Conservation (phyloP, 2,329 filamentous ascomycete genomes). For the Aschersonia sp. region DNA sequence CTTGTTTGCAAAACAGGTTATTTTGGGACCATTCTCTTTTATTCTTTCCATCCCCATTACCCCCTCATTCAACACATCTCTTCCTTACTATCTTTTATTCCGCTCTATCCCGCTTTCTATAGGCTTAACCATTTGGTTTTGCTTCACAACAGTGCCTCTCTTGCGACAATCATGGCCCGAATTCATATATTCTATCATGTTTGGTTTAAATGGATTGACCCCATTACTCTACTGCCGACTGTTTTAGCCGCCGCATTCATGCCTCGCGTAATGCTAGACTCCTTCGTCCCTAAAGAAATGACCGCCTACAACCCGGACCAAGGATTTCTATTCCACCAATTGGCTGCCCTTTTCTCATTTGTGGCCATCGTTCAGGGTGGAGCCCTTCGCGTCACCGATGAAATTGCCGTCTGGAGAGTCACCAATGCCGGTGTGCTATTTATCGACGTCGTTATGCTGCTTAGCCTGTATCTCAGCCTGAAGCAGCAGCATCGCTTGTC, state of each 20-base stretch:
- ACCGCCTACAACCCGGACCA: background rate
- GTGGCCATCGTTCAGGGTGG: background rate
- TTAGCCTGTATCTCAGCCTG: background rate
- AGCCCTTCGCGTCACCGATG: background rate
- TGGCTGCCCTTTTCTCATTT: background rate
- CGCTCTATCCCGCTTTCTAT: background rate
- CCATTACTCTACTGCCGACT: background rate
- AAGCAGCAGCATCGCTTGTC: background rate
- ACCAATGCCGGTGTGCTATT: background rate
- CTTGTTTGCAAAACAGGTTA: background rate
- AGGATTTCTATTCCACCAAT: background rate
- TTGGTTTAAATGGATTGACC: background rate
- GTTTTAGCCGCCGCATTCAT: background rate
- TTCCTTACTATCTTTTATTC: background rate
- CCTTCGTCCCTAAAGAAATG: background rate
- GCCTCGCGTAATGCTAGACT: background rate
- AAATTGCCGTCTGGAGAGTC: background rate
- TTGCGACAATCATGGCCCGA: background rate
- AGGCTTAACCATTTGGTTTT: background rate
- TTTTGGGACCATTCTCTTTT: background rate
- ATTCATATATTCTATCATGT: background rate
- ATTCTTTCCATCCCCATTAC: background rate
- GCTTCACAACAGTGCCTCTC: background rate
- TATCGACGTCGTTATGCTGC: background rate
- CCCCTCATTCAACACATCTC: background rate